Evolutionary conservation across 1,284 basidiomycete species (phyloP).

Genomic region (Mycosarcoma maydis): DNA sequence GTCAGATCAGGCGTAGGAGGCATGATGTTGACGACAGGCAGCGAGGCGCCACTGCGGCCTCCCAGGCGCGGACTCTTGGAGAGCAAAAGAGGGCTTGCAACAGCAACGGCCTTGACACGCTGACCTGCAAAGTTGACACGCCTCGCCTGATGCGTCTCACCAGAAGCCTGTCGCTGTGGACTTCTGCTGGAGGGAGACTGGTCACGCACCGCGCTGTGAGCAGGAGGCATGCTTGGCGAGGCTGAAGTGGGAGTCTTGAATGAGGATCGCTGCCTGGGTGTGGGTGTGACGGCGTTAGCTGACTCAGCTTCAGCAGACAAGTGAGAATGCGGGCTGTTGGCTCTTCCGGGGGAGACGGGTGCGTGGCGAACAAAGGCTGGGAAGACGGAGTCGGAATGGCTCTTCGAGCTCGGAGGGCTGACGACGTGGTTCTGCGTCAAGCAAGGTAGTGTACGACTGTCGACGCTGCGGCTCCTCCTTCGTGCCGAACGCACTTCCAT

Average conservation of each 20-base stretch:
- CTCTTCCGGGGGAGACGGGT: constrained; percentile 13
- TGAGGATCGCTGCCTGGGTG: constrained; percentile 7
- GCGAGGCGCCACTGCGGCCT: constrained; percentile 20
- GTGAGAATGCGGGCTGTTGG: constrained; percentile 30
- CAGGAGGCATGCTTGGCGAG: constrained; percentile 7
- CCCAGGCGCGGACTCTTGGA: constrained; percentile 33
- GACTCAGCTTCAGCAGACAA: constrained; percentile 23
- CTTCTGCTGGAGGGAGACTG: constrained; percentile 15
- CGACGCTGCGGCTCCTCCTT: constrained; percentile 46
- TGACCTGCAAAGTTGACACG: constrained; percentile 47
- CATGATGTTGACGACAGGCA: constrained; percentile 60
- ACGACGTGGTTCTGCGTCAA: constrained; percentile 19
- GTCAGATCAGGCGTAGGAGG: constrained; percentile 58
- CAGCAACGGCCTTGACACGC: constrained; percentile 40
- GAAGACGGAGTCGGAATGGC: constrained; percentile 42
- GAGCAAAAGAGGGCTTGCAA: constrained; percentile 48
- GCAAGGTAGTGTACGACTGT: constrained; percentile 18
- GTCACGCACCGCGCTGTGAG: not conserved
- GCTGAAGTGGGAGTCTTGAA: constrained; percentile 11
- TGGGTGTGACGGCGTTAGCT: constrained; percentile 18
- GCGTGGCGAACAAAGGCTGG: constrained; percentile 47
- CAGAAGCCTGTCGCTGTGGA: constrained; percentile 22
- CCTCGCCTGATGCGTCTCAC: constrained; percentile 45
- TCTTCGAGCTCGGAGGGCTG: constrained; percentile 42
- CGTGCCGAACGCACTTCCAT: constrained; percentile 29